Evolutionary conservation across 169 alveolate genomes (phyloP), one percentile per base, ranked within the genome.

Genomic region (Theileria parva): DNA sequence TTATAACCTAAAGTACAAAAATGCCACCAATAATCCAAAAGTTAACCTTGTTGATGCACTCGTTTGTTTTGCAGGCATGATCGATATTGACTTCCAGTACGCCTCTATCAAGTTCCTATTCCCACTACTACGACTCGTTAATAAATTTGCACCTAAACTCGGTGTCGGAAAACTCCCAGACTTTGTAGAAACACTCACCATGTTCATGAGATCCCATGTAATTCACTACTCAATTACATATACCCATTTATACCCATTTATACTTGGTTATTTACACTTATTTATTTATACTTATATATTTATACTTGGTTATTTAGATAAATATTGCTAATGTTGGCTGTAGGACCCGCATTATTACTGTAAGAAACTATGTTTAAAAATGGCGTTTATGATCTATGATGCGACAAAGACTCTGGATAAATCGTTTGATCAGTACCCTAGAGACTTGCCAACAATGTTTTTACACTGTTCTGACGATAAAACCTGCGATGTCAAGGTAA

Each of bases 1-100:
- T n/a, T 57, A 77, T 34, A 59, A 70, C n/a, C 74, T 63, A 30
- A 75, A 86, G 53, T 74, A 64, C 69, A 71, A 65, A 61, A 80
- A 76, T 39, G 53, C 53, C 8, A 13, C 53, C 8, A 44, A 44
- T 13, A 44, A 44, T 13, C 68, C 37, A 19, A 60, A 57, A 21
- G 75, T 71, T 34, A 50, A 73, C 48, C 79, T 86, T 61, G 75
- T 89, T 55, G 88, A 80, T 57, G 94, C 91, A 15, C 63, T 86
- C 39, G 75, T 89, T 51, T 75, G 90, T 15, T 59, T 89, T 60
- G 92, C 92, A 8, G 91, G 91, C 0, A 89, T 89, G 94, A 65
- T 81, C 4, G 81, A 88, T 50, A 79, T 89, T 0, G 86, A 85
- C 11, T 68, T 61, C 39, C 76, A 81, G 63, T 48, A 67, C 23